These are phyloP conservation scores for Physcomitrium patens DNA, from an alignment of 225 moss, liverwort and hornwort species.

Conservation along the genomic window DNA sequence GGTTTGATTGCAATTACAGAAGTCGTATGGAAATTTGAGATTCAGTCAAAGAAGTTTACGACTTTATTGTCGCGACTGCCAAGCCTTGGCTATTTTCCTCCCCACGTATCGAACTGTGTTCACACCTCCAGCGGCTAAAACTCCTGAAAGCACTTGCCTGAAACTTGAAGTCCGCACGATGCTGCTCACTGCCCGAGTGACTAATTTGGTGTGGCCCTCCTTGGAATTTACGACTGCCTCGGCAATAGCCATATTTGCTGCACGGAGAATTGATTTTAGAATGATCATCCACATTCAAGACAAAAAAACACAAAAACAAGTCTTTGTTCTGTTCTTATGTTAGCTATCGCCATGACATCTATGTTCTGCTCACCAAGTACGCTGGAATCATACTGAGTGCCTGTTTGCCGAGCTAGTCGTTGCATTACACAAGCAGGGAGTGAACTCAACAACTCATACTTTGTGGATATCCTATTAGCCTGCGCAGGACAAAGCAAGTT, in stretches of 20 bases:
- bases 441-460: slow-evolving; percentile 61
- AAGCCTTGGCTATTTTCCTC: slow-evolving; percentile 80
- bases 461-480: slow-evolving; percentile 61
- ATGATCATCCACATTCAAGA: too few relatives aligned
- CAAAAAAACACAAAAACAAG: too few relatives aligned
- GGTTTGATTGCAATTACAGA: not conserved
- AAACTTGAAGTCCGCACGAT: slow-evolving; percentile 83
- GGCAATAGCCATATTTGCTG: slow-evolving; percentile 60
- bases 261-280: slow-evolving; percentile 1
- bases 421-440: slow-evolving; percentile 74
- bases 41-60: not conserved
- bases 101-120: slow-evolving; percentile 79
- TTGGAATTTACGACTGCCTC: slow-evolving; percentile 63
- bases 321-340: too few relatives aligned
- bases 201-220: slow-evolving; percentile 71
- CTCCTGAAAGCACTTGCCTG: slow-evolving; percentile 84
- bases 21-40: slow-evolving; percentile 1
- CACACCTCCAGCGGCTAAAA: slow-evolving; percentile 87
- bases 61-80: slow-evolving; percentile 60
- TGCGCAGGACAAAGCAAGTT: slow-evolving; percentile 35
- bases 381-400: slow-evolving; percentile 59
- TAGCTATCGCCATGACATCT: not conserved
- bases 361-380: slow-evolving; percentile 46
- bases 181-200: slow-evolving; percentile 66
- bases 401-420: slow-evolving; percentile 65